A percentile compares a stretch with the other conserved stretches of the same genome.
phyloP scores from a whole-genome alignment of 257 asterid species.

The Petrea volubilis region DNA sequence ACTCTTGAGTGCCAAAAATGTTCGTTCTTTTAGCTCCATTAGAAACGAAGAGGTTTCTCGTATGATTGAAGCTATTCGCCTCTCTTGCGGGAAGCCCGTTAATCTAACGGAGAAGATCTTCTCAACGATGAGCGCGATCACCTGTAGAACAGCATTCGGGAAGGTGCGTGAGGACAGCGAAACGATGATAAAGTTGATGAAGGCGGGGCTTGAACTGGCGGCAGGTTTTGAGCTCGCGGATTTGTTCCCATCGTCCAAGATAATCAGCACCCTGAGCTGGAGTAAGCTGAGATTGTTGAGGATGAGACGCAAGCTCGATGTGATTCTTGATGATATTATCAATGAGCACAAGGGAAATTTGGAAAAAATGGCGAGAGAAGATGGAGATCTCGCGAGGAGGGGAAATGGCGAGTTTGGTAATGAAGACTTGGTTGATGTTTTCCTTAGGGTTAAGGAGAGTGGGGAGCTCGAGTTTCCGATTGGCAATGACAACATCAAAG shows the following conservation, averaged over 20 bases:
- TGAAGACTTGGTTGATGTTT: conserved; percentile 20
- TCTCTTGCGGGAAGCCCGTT: background rate
- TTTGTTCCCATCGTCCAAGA: no score
- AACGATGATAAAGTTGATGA: background rate
- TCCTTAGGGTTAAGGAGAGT: conserved; percentile 5
- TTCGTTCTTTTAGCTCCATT: conserved; percentile 13
- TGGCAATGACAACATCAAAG: conserved; percentile 18
- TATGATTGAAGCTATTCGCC: background rate
- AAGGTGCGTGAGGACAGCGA: conserved; percentile 19
- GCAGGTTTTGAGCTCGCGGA: conserved; percentile 15
- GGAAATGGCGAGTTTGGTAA: background rate
- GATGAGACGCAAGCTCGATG: no score
- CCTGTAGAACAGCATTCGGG: conserved; percentile 24
- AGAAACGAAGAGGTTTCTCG: conserved; percentile 18
- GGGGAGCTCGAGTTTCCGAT: background rate
- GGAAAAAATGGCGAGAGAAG: background rate
- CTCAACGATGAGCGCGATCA: background rate
- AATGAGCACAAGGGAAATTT: background rate
- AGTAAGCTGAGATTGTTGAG: no score
- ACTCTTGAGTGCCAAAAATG: conserved; percentile 24
- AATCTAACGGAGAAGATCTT: conserved; percentile 6
- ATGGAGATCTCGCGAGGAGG: background rate
- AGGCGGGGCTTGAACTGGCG: background rate
- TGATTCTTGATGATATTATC: background rate
- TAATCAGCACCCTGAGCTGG: no score